phyloP scores from a whole-genome alignment of 768 basidiomycete genomes.

The Russula sp. region DNA sequence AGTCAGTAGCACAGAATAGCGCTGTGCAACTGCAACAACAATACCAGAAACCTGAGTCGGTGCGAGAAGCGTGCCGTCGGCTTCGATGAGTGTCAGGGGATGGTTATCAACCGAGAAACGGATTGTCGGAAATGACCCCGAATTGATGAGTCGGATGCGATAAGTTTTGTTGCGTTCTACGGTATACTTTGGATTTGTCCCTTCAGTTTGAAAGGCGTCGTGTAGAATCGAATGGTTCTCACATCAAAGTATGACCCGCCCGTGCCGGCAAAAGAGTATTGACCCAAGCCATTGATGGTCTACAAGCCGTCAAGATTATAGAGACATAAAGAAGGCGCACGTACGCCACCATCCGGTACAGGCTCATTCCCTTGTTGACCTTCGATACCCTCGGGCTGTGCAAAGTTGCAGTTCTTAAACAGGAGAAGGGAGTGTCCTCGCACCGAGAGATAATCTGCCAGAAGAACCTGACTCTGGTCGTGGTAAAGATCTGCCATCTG shows the following conservation, averaged over 20 bases:
- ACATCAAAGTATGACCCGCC: constrained; percentile 37
- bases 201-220: constrained; percentile 26
- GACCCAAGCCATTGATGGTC: constrained; percentile 39
- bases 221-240: background rate
- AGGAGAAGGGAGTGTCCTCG: constrained; percentile 18
- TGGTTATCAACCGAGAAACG: constrained; percentile 48
- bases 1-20: constrained; percentile 48
- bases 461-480: constrained; percentile 31
- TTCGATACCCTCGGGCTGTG: constrained; percentile 35
- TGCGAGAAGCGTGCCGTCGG: constrained; percentile 45
- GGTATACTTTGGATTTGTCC: constrained; percentile 34
- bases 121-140: constrained; percentile 47
- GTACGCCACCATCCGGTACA: constrained; percentile 37
- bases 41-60: constrained; percentile 43
- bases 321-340: constrained; percentile 6
- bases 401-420: background rate
- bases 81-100: constrained; percentile 47
- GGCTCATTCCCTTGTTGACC: constrained; percentile 39
- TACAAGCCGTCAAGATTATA: constrained; percentile 4
- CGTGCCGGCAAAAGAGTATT: constrained; percentile 32
- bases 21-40: constrained; percentile 46
- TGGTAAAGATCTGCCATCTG: constrained; percentile 42
- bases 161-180: constrained; percentile 41
- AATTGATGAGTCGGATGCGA: constrained; percentile 49
- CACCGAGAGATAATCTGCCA: constrained; percentile 33